Conservation (phyloP, 2,329 filamentous ascomycete species). For the Calonectria naviculata region DNA sequence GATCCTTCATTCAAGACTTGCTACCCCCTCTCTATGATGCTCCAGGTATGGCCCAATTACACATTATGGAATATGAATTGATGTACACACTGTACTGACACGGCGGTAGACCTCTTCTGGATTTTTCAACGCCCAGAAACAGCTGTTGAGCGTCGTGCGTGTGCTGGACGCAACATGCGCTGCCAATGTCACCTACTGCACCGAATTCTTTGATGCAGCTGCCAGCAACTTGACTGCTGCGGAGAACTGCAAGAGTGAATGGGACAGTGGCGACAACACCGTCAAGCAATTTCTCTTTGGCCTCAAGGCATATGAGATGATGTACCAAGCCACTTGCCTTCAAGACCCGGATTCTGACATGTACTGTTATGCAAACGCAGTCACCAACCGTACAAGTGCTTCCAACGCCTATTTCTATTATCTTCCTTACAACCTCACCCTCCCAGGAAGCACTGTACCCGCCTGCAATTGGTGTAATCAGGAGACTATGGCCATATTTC, state of each 20-base stretch:
- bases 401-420: constrained; percentile 87
- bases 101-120: constrained; percentile 76
- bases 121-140: constrained; percentile 84
- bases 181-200: constrained; percentile 74
- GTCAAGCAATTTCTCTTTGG: constrained; percentile 82
- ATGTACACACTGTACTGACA: constrained; percentile 15
- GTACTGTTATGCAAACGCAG: constrained; percentile 87
- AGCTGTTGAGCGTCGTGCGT: constrained; percentile 77
- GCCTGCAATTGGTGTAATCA: constrained; percentile 81
- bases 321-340: constrained; percentile 86
- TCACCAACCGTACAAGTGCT: constrained; percentile 78
- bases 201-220: constrained; percentile 69
- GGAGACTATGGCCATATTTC: constrained; percentile 85
- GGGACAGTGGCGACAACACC: constrained; percentile 71
- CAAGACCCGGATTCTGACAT: constrained; percentile 71
- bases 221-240: constrained; percentile 72
- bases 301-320: constrained; percentile 78
- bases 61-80: neutral
- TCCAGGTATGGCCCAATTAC: constrained; percentile 68
- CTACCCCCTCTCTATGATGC: constrained; percentile 84
- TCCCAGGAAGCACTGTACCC: constrained; percentile 76
- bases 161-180: constrained; percentile 84
- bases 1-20: constrained; percentile 78
- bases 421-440: constrained; percentile 78
- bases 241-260: constrained; percentile 79